Percentiles rank a stretch among this genome's conserved stretches.
These are phyloP conservation scores for Boechera stricta DNA, from an alignment of 345 rosid genomes.

Conservation along the genomic window DNA sequence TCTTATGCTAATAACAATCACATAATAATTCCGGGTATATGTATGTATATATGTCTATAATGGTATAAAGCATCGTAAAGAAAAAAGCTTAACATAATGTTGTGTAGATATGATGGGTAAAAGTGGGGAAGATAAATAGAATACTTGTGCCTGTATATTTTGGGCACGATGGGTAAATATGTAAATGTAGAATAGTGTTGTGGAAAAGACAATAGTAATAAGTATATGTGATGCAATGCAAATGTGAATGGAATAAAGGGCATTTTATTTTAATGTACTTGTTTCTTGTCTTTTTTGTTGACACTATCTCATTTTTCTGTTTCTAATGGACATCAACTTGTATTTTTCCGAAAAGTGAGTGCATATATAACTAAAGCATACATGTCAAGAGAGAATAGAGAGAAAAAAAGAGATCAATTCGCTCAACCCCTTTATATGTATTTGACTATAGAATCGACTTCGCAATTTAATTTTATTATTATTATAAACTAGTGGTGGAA, in stretches of 20 bases:
- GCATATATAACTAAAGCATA: conserved; percentile 5
- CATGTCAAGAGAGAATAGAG: neutral
- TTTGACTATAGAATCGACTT: neutral
- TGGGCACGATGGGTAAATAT: conserved; percentile 35
- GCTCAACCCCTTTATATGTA: neutral
- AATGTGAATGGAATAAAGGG: conserved; percentile 42
- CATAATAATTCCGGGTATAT: conserved; percentile 9
- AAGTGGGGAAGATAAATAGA: conserved; percentile 24
- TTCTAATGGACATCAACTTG: neutral
- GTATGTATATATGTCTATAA: conserved; percentile 11
- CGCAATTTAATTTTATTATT: too few species aligned
- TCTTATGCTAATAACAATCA: conserved; percentile 35
- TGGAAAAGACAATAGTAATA: conserved; percentile 29
- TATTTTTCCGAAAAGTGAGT: neutral
- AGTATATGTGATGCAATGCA: conserved; percentile 34
- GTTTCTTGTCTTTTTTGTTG: conserved; percentile 23
- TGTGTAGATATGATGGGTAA: conserved; percentile 10
- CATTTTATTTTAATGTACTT: conserved; percentile 29
- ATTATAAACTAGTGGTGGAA: too few species aligned
- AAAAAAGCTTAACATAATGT: conserved; percentile 30
- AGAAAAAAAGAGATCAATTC: neutral
- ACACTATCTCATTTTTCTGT: conserved; percentile 19
- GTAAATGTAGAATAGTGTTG: conserved; percentile 41
- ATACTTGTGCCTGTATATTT: conserved; percentile 36
- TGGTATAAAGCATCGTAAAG: conserved; percentile 36